Evolutionary conservation across 352 stramenopile species (phyloP).

Genomic region (Thalassiosira exigua): DNA sequence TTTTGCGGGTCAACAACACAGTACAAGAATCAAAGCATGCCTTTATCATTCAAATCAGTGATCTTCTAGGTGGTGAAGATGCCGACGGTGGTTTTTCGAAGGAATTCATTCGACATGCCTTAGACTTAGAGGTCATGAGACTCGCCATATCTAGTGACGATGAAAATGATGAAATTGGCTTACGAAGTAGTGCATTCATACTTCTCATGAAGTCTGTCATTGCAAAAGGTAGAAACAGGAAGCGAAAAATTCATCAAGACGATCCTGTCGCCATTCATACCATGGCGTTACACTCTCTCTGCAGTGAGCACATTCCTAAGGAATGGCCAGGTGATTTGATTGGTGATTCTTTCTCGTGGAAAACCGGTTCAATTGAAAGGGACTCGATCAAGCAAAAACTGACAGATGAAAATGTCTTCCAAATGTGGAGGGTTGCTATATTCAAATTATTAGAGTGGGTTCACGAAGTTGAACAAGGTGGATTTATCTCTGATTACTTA

Average conservation of each 20-base stretch:
- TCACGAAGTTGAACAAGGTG: constrained; percentile 14
- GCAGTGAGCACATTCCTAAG: constrained; percentile 2
- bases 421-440: constrained; percentile 22
- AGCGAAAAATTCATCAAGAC: constrained; percentile 13
- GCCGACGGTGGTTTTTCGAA: constrained; percentile 7
- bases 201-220: constrained; percentile 24
- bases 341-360: constrained; percentile 8
- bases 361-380: constrained; percentile 1
- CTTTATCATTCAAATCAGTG: no score
- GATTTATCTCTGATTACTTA: constrained; percentile 19
- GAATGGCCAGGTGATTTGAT: constrained; percentile 15
- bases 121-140: constrained; percentile 26
- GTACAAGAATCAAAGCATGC: no score
- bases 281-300: constrained; percentile 8
- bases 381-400: constrained; percentile 16
- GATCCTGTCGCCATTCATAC: constrained; percentile 4
- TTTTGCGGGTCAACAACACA: constrained; percentile 5
- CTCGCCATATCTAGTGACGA: constrained; percentile 17
- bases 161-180: constrained; percentile 1
- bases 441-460: constrained; percentile 19
- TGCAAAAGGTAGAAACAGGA: constrained; percentile 12
- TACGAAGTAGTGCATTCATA: constrained; percentile 11
- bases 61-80: constrained; percentile 1
- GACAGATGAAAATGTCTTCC: constrained; percentile 6
- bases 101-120: constrained; percentile 9